Conservation (phyloP, 2,329 filamentous ascomycete species). For the Phialophora macrospora region DNA sequence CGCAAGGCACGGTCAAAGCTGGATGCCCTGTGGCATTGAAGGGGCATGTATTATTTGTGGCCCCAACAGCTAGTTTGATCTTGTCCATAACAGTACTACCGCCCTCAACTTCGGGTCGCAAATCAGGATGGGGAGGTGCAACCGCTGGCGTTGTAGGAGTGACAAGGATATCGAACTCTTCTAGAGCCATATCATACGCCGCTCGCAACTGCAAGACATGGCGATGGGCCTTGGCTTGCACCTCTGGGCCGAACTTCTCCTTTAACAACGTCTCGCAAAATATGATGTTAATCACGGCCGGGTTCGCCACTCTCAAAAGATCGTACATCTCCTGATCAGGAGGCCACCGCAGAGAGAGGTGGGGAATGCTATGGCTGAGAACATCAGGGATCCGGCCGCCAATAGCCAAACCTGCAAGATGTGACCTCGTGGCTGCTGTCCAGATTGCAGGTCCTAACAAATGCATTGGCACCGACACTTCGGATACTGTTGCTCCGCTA, state of each 20-base stretch:
- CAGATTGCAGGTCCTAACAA: slow-evolving; percentile 54
- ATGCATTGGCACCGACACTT: slow-evolving; percentile 57
- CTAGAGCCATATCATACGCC: slow-evolving; percentile 54
- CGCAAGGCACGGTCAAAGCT: slow-evolving; percentile 54
- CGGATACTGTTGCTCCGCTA: slow-evolving; percentile 52
- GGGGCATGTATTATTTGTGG: slow-evolving; percentile 52
- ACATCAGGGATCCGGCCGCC: slow-evolving; percentile 43
- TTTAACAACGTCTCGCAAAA: slow-evolving; percentile 47
- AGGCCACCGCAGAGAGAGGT: slow-evolving; percentile 44
- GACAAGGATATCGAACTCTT: slow-evolving; percentile 55
- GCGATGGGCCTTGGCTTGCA: slow-evolving; percentile 54
- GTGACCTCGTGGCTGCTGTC: slow-evolving; percentile 49
- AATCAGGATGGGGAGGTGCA: slow-evolving; percentile 49
- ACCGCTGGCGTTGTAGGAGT: slow-evolving; percentile 56
- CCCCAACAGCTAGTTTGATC: slow-evolving; percentile 52
- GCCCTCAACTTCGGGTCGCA: slow-evolving; percentile 36
- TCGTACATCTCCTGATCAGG: slow-evolving; percentile 52
- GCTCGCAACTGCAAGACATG: slow-evolving; percentile 55
- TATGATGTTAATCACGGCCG: slow-evolving; percentile 53
- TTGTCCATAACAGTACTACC: slow-evolving; percentile 48
- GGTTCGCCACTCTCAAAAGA: slow-evolving; percentile 51
- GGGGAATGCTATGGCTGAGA: slow-evolving; percentile 44
- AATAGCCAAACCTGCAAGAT: slow-evolving; percentile 44
- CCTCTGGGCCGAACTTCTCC: slow-evolving; percentile 41
- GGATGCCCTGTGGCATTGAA: slow-evolving; percentile 60